These are phyloP conservation scores for Harringtonia lauricola DNA, from an alignment of 2,329 filamentous ascomycete species.

Conservation along the genomic window DNA sequence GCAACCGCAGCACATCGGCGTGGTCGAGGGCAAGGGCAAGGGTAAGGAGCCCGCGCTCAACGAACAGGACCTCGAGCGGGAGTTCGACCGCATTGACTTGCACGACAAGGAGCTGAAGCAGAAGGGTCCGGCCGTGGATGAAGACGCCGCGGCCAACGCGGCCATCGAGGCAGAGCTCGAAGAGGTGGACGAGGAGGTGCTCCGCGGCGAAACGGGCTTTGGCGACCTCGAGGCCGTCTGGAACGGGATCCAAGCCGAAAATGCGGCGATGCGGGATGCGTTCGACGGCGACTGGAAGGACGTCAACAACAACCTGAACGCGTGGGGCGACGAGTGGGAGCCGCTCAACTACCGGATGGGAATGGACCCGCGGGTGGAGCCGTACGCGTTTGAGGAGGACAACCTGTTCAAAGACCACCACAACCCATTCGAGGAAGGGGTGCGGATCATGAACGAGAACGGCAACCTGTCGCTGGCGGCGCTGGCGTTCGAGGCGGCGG, in stretches of 20 bases:
- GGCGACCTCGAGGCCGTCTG: slow-evolving; percentile 87
- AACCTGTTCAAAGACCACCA: slow-evolving; percentile 74
- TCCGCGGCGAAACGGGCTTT: slow-evolving; percentile 63
- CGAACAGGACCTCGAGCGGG: slow-evolving; percentile 89
- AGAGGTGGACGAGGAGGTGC: slow-evolving; percentile 59
- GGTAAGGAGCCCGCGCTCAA: slow-evolving; percentile 92
- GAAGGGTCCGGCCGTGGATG: slow-evolving; percentile 51
- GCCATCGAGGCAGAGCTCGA: slow-evolving; percentile 81
- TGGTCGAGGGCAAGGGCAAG: slow-evolving; percentile 43
- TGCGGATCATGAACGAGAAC: slow-evolving; percentile 85
- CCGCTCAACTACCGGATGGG: slow-evolving; percentile 43
- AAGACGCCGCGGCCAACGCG: slow-evolving; percentile 32
- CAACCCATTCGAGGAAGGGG: slow-evolving; percentile 86
- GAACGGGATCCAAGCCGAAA: slow-evolving; percentile 71
- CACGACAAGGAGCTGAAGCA: slow-evolving; percentile 56
- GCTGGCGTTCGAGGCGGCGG: slow-evolving; percentile 89
- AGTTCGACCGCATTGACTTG: slow-evolving; percentile 81
- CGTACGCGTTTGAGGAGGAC: slow-evolving; percentile 90
- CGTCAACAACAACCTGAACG: slow-evolving; percentile 9
- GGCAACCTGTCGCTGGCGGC: slow-evolving; percentile 91
- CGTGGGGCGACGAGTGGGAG: slow-evolving; percentile 57
- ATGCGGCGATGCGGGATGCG: slow-evolving; percentile 57
- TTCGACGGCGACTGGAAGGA: slow-evolving; percentile 48
- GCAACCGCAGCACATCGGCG: slow-evolving; percentile 25
- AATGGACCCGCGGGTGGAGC: slow-evolving; percentile 67